A percentile compares a stretch with the other conserved stretches of the same genome.
Evolutionary conservation across 2,329 filamentous ascomycete species (phyloP).

Genomic region (Furcasterigmium sp.): DNA sequence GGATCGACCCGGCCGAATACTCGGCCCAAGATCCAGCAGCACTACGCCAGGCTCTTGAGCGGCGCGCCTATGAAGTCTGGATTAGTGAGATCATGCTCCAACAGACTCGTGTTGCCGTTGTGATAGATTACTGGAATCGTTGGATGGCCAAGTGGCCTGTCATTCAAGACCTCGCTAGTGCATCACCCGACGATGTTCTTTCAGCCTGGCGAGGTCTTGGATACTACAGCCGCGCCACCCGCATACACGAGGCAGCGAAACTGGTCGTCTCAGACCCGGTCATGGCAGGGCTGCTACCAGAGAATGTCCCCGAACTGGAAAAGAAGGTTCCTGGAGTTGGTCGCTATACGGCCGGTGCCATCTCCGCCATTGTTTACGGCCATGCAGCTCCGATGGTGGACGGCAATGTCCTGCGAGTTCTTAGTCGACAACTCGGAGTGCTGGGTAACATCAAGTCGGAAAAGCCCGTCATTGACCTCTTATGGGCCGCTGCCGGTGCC

Average conservation of each 20-base stretch:
- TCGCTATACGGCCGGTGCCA: conserved; percentile 57
- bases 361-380: conserved; percentile 59
- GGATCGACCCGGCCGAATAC: conserved; percentile 38
- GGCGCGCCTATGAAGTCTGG: conserved; percentile 60
- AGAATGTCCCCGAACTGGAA: conserved; percentile 37
- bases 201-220: conserved; percentile 56
- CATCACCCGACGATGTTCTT: conserved; percentile 50
- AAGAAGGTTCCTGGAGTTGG: conserved; percentile 54
- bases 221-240: conserved; percentile 59
- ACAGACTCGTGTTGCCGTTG: conserved; percentile 57
- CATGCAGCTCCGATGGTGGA: conserved; percentile 56
- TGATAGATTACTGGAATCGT: conserved; percentile 57
- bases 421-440: conserved; percentile 55
- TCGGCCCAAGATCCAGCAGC: conserved; percentile 16
- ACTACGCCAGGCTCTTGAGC: conserved; percentile 39
- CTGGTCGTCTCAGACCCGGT: conserved; percentile 36
- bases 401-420: conserved; percentile 56
- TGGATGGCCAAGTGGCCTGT: conserved; percentile 60
- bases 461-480: conserved; percentile 42
- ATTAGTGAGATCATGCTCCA: conserved; percentile 65
- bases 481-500: conserved; percentile 54
- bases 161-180: conserved; percentile 48
- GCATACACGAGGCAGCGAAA: conserved; percentile 53
- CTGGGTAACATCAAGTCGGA: conserved; percentile 52
- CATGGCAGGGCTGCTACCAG: conserved; percentile 44